These are phyloP conservation scores for Telopea speciosissima DNA, from an alignment of 177 flowering plant genomes.

Conservation along the genomic window DNA sequence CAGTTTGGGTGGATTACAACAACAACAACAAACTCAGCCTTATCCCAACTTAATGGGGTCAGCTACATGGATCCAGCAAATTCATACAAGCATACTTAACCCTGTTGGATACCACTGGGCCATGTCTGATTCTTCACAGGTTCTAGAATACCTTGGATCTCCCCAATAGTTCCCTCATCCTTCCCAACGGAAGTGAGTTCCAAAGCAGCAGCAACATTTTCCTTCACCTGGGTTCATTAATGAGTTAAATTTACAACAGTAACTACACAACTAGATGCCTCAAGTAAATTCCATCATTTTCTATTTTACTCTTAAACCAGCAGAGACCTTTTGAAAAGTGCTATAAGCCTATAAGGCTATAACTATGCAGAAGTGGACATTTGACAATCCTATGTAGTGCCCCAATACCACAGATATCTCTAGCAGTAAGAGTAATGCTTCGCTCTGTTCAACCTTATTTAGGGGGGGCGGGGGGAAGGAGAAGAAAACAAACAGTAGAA, in stretches of 20 bases:
- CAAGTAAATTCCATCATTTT: background rate
- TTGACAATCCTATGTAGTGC: background rate
- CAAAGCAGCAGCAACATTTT: slow-evolving; percentile 70
- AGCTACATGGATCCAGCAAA: too few species aligned
- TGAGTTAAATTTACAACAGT: background rate
- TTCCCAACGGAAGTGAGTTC: slow-evolving; percentile 51
- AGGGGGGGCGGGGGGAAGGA: background rate
- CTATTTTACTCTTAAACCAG: background rate
- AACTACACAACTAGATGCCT: too few species aligned
- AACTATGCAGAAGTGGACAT: background rate
- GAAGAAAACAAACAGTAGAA: background rate
- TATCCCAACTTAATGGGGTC: too few species aligned
- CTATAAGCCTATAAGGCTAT: background rate
- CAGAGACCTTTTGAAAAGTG: background rate
- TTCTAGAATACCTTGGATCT: slow-evolving; percentile 62
- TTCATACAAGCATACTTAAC: slow-evolving; percentile 9
- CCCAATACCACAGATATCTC: background rate
- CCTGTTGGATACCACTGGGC: slow-evolving; percentile 79
- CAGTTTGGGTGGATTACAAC: background rate
- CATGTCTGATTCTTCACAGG: slow-evolving; percentile 93
- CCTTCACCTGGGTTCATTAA: slow-evolving; percentile 49
- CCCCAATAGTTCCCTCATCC: slow-evolving; percentile 51
- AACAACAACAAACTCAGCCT: too few species aligned
- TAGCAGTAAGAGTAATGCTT: too few species aligned
- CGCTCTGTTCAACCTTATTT: too few species aligned